Conservation (phyloP, 176 grass and related monocot genomes). For the Ensete ventricosum region DNA sequence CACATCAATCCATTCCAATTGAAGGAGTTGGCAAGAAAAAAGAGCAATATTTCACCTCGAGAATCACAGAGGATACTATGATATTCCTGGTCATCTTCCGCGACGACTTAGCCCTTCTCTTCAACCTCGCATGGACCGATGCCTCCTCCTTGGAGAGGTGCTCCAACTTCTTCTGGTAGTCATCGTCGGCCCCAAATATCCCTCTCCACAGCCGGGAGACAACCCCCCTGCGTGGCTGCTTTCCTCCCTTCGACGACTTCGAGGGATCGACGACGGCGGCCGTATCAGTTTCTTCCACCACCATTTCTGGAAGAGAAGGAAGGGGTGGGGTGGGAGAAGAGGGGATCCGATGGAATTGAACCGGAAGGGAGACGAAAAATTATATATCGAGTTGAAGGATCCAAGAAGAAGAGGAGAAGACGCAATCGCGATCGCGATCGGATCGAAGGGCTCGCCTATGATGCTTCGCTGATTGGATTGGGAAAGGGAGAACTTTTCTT, state of each 20-base stretch:
- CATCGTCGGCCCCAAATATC: conserved; percentile 59
- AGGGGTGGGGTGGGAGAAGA: too few species aligned
- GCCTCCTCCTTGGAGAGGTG: conserved; percentile 76
- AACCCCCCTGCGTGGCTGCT: conserved; percentile 14
- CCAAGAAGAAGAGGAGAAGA: neutral
- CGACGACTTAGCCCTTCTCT: conserved; percentile 52
- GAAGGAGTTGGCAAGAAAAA: neutral
- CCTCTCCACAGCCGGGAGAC: conserved; percentile 69
- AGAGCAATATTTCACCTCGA: conserved; percentile 38
- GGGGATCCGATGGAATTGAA: too few species aligned
- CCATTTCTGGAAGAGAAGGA: neutral
- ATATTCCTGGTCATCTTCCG: conserved; percentile 54
- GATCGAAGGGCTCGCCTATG: too few species aligned
- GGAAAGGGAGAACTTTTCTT: too few species aligned
- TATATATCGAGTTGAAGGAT: neutral
- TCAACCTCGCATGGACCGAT: conserved; percentile 49
- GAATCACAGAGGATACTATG: conserved; percentile 43
- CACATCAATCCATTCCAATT: too few species aligned
- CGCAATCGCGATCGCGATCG: too few species aligned
- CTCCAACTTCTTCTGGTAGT: conserved; percentile 80
- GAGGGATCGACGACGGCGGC: conserved; percentile 25
- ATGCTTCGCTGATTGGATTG: too few species aligned
- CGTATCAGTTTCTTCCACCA: conserved; percentile 36
- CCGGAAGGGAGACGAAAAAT: too few species aligned
- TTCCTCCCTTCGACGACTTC: neutral